Conservation (phyloP, 345 rosid genomes). For the Mallotus nudiflorus region DNA sequence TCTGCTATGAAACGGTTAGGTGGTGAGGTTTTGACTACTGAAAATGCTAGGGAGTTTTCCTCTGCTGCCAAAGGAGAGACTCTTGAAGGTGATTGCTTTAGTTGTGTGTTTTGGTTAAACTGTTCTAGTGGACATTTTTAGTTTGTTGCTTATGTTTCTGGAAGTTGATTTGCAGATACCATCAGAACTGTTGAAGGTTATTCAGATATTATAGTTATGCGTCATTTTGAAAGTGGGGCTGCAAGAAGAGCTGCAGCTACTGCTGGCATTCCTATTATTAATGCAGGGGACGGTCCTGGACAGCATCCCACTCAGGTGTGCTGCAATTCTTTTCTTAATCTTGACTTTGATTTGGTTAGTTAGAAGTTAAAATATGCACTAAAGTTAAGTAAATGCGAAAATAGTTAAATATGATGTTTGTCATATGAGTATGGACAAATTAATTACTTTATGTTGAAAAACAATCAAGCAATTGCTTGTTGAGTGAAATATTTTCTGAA, state of each 20-base stretch:
- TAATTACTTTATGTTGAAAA: neutral
- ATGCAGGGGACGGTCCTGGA: slow-evolving; percentile 99
- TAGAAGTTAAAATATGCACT: neutral
- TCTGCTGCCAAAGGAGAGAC: slow-evolving; percentile 99
- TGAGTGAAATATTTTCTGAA: neutral
- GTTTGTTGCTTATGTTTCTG: neutral
- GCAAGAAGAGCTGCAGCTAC: slow-evolving; percentile 88
- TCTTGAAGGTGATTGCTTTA: slow-evolving; percentile 67
- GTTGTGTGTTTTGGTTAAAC: neutral
- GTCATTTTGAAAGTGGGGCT: slow-evolving; percentile 97
- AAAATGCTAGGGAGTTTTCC: slow-evolving; percentile 91
- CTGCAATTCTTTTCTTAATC: neutral
- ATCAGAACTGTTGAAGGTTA: slow-evolving; percentile 96
- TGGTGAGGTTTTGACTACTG: slow-evolving; percentile 94
- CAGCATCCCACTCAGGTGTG: slow-evolving; percentile 95
- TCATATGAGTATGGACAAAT: neutral
- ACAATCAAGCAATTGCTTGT: neutral
- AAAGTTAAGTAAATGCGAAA: neutral
- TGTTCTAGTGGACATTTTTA: neutral
- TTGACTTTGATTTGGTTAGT: neutral
- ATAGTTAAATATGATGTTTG: too few relatives aligned
- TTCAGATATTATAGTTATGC: slow-evolving; percentile 86
- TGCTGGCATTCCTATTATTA: slow-evolving; percentile 80
- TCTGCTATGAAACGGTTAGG: slow-evolving; percentile 96
- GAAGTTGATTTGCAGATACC: slow-evolving; percentile 57